These are phyloP conservation scores for Taiozyma sp. DNA, from an alignment of 1,139 yeast genomes.

Conservation along the genomic window DNA sequence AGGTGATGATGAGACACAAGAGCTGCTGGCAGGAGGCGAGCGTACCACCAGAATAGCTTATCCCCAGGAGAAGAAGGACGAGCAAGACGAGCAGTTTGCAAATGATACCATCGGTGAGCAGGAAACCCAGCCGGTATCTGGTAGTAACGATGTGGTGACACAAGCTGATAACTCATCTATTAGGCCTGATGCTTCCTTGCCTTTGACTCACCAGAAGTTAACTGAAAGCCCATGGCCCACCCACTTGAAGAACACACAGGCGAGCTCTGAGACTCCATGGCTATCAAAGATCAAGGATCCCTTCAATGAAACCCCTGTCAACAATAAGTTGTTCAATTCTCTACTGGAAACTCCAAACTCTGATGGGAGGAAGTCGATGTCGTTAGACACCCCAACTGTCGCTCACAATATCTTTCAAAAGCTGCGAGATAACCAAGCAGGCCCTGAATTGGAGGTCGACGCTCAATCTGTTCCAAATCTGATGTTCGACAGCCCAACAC, in stretches of 20 bases:
- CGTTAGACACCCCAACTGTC: slow-evolving; percentile 10
- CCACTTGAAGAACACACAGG: slow-evolving; percentile 16
- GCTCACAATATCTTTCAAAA: slow-evolving; percentile 19
- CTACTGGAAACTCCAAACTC: slow-evolving; percentile 13
- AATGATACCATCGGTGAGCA: not conserved
- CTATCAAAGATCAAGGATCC: slow-evolving; percentile 23
- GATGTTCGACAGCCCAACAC: slow-evolving; percentile 10
- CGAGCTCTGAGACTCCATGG: slow-evolving; percentile 23
- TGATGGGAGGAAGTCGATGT: not conserved
- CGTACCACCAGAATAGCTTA: not conserved
- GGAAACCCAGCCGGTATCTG: not conserved
- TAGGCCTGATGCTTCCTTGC: not conserved
- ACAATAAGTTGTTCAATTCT: not conserved
- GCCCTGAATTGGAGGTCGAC: slow-evolving; percentile 19
- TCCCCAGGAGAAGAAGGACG: not conserved
- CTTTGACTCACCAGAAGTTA: not conserved
- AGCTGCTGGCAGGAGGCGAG: slow-evolving; percentile 1
- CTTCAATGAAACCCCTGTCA: slow-evolving; percentile 22
- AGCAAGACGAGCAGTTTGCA: not conserved
- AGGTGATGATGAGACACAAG: slow-evolving; percentile 17
- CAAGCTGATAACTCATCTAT: slow-evolving; percentile 5
- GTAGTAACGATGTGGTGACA: not conserved
- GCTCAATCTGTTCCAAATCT: slow-evolving; percentile 17
- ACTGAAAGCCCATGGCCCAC: slow-evolving; percentile 20
- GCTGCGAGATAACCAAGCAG: slow-evolving; percentile 16